Percentiles rank a stretch among this genome's conserved stretches.
Evolutionary conservation across 163 green algal genomes (phyloP).

Genomic region (Chloromonas sp.): DNA sequence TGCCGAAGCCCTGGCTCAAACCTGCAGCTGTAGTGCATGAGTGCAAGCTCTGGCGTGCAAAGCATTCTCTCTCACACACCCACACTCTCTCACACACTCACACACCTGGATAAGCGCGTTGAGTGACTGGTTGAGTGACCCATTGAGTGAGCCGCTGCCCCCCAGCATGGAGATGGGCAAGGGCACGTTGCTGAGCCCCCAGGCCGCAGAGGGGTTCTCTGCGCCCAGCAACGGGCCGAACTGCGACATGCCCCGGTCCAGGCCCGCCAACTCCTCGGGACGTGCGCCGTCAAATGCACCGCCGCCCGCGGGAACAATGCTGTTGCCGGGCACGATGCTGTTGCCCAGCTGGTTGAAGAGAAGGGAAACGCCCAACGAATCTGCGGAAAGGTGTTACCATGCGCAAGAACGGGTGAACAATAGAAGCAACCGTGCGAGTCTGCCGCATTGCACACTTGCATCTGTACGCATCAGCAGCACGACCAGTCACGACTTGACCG

Average conservation of each 20-base stretch:
- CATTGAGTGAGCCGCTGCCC: slow-evolving; percentile 1
- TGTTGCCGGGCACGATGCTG: neutral
- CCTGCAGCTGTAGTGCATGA: neutral
- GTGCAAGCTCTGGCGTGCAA: neutral
- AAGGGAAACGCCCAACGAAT: neutral
- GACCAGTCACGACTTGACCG: too few relatives aligned
- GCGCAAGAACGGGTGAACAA: too few relatives aligned
- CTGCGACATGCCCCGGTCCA: neutral
- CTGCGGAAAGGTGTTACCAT: neutral
- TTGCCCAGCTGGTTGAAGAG: neutral
- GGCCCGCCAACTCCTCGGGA: neutral
- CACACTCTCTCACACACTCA: neutral
- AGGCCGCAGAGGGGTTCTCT: neutral
- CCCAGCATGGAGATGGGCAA: neutral
- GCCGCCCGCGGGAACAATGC: neutral
- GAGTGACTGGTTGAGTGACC: slow-evolving; percentile 2
- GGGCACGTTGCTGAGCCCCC: neutral
- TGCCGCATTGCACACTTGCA: too few relatives aligned
- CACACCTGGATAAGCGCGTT: slow-evolving; percentile 4
- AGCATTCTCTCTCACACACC: neutral
- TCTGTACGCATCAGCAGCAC: too few relatives aligned
- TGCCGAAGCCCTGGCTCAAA: too few relatives aligned
- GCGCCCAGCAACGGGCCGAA: neutral
- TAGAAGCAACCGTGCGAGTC: too few relatives aligned
- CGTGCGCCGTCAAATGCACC: neutral